These are phyloP conservation scores for Arachis hypogaea DNA, from an alignment of 306 rosid genomes.

Conservation along the genomic window DNA sequence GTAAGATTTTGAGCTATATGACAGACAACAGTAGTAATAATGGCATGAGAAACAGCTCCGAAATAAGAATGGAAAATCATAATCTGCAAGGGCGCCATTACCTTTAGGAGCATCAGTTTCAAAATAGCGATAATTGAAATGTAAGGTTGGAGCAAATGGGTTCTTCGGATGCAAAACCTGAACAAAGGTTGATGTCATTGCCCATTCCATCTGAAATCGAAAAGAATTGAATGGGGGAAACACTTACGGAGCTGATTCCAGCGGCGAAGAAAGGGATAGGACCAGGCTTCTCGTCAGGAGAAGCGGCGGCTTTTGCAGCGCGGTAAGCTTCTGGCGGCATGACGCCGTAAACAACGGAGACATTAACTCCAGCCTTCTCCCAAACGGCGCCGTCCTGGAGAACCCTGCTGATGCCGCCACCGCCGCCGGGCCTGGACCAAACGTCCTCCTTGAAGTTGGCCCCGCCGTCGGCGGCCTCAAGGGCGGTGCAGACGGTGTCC, in stretches of 20 bases:
- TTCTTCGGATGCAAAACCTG: slow-evolving; percentile 98
- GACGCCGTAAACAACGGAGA: slow-evolving; percentile 89
- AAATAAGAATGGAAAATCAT: background rate
- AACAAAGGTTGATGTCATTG: background rate
- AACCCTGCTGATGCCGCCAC: slow-evolving; percentile 97
- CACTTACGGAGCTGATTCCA: slow-evolving; percentile 88
- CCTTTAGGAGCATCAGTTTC: slow-evolving; percentile 95
- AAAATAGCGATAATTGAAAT: slow-evolving; percentile 93
- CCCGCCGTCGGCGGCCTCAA: slow-evolving; percentile 80
- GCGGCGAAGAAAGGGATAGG: slow-evolving; percentile 95
- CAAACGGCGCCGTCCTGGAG: slow-evolving; percentile 91
- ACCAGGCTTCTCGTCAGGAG: slow-evolving; percentile 75
- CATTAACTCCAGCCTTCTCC: slow-evolving; percentile 99
- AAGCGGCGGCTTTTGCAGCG: slow-evolving; percentile 72
- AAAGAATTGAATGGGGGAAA: background rate
- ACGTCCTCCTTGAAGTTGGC: slow-evolving; percentile 87
- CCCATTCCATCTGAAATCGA: background rate
- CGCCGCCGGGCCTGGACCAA: slow-evolving; percentile 98
- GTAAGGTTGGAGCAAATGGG: slow-evolving; percentile 95
- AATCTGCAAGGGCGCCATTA: slow-evolving; percentile 7
- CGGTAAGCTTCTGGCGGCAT: slow-evolving; percentile 99
- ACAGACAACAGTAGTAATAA: background rate
- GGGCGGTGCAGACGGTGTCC: slow-evolving; percentile 77
- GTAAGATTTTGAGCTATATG: background rate
- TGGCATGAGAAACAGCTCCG: background rate